Percentiles rank a stretch among this genome's conserved stretches.
phyloP scores from a whole-genome alignment of 2,329 filamentous ascomycete genomes.

The Hymenoscyphus fructigenus region DNA sequence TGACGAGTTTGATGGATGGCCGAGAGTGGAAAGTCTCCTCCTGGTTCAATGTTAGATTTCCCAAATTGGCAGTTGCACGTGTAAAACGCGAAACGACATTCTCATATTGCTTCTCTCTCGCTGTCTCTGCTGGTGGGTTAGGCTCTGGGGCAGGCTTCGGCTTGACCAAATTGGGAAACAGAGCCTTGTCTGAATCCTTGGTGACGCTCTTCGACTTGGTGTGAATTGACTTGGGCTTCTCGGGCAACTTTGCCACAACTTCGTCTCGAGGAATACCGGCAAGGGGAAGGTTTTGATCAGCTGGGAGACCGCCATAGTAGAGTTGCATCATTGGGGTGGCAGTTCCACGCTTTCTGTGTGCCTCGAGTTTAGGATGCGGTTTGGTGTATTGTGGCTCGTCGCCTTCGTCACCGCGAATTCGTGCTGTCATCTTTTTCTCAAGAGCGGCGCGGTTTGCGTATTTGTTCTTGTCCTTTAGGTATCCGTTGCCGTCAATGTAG shows the following conservation, averaged over 20 bases:
- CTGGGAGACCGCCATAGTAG: slow-evolving; percentile 26
- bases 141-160: neutral
- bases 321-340: slow-evolving; percentile 14
- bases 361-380: slow-evolving; percentile 27
- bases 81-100: neutral
- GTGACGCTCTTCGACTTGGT: neutral
- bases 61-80: neutral
- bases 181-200: neutral
- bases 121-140: neutral
- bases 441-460: slow-evolving; percentile 12
- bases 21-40: slow-evolving; percentile 84
- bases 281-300: slow-evolving; percentile 20
- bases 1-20: slow-evolving; percentile 79
- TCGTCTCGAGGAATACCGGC: slow-evolving; percentile 25
- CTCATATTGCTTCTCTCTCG: neutral
- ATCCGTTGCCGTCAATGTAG: slow-evolving; percentile 21
- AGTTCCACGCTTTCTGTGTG: slow-evolving; percentile 27
- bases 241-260: neutral
- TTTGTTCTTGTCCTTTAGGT: slow-evolving; percentile 22
- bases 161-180: slow-evolving; percentile 1
- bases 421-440: neutral
- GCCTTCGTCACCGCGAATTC: neutral
- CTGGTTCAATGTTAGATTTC: slow-evolving; percentile 48
- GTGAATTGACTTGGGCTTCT: neutral
- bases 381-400: neutral